Base-by-base conservation (phyloP, 805 yeast species). In the Cyberlindnera japonica region DNA sequence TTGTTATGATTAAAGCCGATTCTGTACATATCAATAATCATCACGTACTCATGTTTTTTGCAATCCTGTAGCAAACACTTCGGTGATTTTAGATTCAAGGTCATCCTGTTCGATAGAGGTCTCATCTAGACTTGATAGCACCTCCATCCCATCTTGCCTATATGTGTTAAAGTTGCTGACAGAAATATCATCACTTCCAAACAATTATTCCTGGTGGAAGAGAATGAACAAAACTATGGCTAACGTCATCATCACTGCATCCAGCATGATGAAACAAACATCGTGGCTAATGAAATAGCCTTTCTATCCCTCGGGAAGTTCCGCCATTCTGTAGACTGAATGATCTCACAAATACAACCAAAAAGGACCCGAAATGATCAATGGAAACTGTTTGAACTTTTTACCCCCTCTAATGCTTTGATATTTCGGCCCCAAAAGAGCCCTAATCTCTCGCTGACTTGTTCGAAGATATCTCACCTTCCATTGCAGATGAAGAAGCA, bases 261-360 rank as follows among this genome's bases (percentile, higher is more conserved):
- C 90, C 15, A 82, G 60, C 14, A 73, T 67, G 56, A 81, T 64
- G 51, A 82, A 75, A 51, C 73, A 79, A 33, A 67, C 59, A 56
- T 83, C 88, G 39, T 74, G 76, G 3, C 69, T 65, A 35, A 84
- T 81, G 51, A 88, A 64, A 41, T 60, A 67, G 2, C 95, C 91
- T 8, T 55, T 43, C 83, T 89, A 86, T 14, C 91, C 91, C 53
- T 79, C 77, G 3, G 79, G 61, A 43, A 87, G 65, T 60, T 88
- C 95, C 25, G 75, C 70, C 23, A 85, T 70, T 56, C 95, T 73
- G 61, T 83, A 87, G 31, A 80, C 64, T 49, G n/a, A n/a, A n/a
- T n/a, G 89, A 82, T 54, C 96, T 72, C 20, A 76, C 65, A 45
- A 74, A 79, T 18, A 87, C 69, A 28, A 77, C 69, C 3, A 74